Base-by-base conservation (phyloP, 345 rosid species). In the Lepidium africanum region DNA sequence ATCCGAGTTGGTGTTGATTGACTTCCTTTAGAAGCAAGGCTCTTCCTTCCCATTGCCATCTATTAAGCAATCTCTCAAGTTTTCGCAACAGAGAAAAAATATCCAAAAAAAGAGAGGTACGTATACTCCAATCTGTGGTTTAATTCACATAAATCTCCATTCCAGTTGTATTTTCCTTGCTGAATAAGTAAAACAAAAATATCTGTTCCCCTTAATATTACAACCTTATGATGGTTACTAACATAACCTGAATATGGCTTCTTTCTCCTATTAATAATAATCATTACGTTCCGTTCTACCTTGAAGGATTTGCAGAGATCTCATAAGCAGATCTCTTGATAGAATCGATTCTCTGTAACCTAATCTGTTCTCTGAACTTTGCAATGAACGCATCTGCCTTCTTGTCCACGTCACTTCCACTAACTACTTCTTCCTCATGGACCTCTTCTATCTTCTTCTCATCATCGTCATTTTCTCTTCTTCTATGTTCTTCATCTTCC, bases 351-450 rank as follows among this genome's bases (percentile, higher is more conserved):
- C 98, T 86, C 59, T 95, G 99, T 37, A 95, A 90, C 85, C 98
- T 84, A 59, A 95, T 95, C 65, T 95, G 99, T 84, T 95, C 99
- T 67, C 99, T 86, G 82, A 91, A 86, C 79, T 85, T 91, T n/a
- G 98, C 92, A 69, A 95, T 95, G 83, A 95, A 95, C 79, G 89
- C 98, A 59, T 83, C 97, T 0, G 99, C 99, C 60, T 89, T 88
- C 92, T 85, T 87, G 57, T 95, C 97, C 12, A 95, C 99, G 62
- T 95, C 99, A 9, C 89, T 89, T 25, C 81, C 86, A 70, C 36
- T 53, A 1, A 55, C 71, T 50, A 53, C 85, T 67, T 77, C 79
- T 30, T 72, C 75, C 25, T 71, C 67, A 38, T 4, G 52, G n/a
- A 27, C 75, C 35, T 71, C 67, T 38, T 4, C 57, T 30, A 27